Percentiles rank a stretch among this genome's conserved stretches.
Conservation (phyloP, 495 filamentous ascomycete genomes). For the Sporormia fimetaria region DNA sequence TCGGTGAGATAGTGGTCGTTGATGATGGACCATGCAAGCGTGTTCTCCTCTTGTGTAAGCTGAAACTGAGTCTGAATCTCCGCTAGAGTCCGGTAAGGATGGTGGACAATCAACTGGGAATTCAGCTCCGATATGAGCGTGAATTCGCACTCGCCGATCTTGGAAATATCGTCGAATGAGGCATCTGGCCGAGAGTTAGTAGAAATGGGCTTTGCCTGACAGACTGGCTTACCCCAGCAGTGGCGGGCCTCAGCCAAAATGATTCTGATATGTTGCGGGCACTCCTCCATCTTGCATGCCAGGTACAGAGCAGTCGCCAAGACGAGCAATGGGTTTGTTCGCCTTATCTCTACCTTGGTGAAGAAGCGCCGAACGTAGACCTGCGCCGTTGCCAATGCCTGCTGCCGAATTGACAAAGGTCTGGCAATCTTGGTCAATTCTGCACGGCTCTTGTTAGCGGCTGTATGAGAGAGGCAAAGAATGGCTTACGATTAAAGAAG, state of each 20-base stretch:
- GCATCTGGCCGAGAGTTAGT: slow-evolving; percentile 11
- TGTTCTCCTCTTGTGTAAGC: slow-evolving; percentile 65
- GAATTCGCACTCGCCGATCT: slow-evolving; percentile 94
- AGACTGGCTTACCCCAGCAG: slow-evolving; percentile 55
- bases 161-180: slow-evolving; percentile 68
- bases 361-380: slow-evolving; percentile 92
- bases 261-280: slow-evolving; percentile 86
- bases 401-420: slow-evolving; percentile 67
- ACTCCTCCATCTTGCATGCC: slow-evolving; percentile 98
- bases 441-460: slow-evolving; percentile 28
- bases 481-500: slow-evolving; percentile 68
- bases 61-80: slow-evolving; percentile 58
- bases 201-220: slow-evolving; percentile 6
- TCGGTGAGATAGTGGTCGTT: slow-evolving; percentile 97
- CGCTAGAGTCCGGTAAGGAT: slow-evolving; percentile 85
- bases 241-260: slow-evolving; percentile 76
- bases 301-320: slow-evolving; percentile 86
- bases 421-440: slow-evolving; percentile 75
- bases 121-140: slow-evolving; percentile 89
- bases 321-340: slow-evolving; percentile 88
- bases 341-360: slow-evolving; percentile 76
- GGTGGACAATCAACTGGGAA: slow-evolving; percentile 88
- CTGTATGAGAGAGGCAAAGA: neutral
- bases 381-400: slow-evolving; percentile 88
- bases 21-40: slow-evolving; percentile 74